Conservation (phyloP, 2,329 filamentous ascomycete genomes). For the Ceratocystis diversiconidia region DNA sequence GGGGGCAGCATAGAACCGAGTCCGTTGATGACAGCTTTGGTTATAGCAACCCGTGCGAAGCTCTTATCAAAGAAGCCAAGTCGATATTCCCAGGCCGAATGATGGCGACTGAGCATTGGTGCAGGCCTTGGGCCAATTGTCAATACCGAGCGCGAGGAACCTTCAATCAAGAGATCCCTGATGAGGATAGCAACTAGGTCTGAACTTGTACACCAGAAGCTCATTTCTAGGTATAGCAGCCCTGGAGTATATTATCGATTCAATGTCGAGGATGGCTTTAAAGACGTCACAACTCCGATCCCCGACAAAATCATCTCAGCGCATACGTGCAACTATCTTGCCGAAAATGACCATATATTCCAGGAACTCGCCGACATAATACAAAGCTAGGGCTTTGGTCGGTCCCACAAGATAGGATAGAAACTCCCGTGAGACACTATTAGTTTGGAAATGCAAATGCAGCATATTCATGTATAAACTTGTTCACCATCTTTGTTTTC, state of each 20-base stretch:
- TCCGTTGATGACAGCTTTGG: conserved; percentile 25
- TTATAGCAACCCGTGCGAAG: conserved; percentile 25
- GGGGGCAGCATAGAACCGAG: conserved; percentile 22
- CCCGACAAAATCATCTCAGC: conserved; percentile 22
- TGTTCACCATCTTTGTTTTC: no score
- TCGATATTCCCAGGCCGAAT: conserved; percentile 20
- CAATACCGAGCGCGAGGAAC: conserved; percentile 16
- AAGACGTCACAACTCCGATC: conserved; percentile 21
- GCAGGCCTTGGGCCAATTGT: conserved; percentile 22
- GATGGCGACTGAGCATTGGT: conserved; percentile 21
- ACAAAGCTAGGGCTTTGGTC: no score
- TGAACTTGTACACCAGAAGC: background rate
- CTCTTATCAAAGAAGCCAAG: conserved; percentile 23
- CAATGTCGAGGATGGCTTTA: conserved; percentile 23
- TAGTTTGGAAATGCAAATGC: no score
- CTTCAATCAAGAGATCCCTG: background rate
- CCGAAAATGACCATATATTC: conserved; percentile 4
- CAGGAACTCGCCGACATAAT: background rate
- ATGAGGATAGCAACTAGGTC: background rate
- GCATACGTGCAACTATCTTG: conserved; percentile 21
- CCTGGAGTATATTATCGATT: conserved; percentile 22
- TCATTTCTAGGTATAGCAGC: conserved; percentile 19
- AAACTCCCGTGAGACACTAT: no score
- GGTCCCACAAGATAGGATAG: no score
- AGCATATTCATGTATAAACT: no score